Percentiles rank a stretch among this genome's conserved stretches.
Evolutionary conservation across 2,329 filamentous ascomycete genomes (phyloP).

Genomic region (Pleomassaria siparia): DNA sequence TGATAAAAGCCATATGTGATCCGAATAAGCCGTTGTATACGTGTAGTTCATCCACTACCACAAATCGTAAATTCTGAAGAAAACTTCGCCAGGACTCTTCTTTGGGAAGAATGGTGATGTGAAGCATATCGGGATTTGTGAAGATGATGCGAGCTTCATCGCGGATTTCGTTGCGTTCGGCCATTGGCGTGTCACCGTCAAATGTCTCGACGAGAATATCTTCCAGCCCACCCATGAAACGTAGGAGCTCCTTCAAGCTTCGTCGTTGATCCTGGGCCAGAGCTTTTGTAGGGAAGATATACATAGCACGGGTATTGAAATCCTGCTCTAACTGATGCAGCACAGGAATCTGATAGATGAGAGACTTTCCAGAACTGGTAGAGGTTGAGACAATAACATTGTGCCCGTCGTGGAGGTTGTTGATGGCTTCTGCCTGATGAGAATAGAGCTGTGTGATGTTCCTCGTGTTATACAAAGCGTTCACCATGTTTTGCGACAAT

Average conservation of each 20-base stretch:
- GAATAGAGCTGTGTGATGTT: constrained; percentile 84
- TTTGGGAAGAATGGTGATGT: constrained; percentile 88
- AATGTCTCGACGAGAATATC: constrained; percentile 85
- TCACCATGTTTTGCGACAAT: constrained; percentile 89
- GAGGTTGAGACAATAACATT: constrained; percentile 94
- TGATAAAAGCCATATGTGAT: constrained; percentile 90
- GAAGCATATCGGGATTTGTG: constrained; percentile 97
- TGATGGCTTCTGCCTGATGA: constrained; percentile 93
- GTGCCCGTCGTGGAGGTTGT: constrained; percentile 76
- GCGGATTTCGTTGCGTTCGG: constrained; percentile 73
- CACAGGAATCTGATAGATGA: constrained; percentile 97
- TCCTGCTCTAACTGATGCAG: constrained; percentile 83
- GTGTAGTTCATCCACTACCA: constrained; percentile 84
- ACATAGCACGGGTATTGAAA: constrained; percentile 79
- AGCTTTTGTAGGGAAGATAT: constrained; percentile 97
- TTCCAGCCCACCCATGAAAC: constrained; percentile 76
- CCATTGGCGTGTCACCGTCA: constrained; percentile 90
- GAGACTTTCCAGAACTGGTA: constrained; percentile 92
- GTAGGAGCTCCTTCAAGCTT: constrained; percentile 81
- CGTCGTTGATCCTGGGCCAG: constrained; percentile 91
- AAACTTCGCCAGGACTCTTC: constrained; percentile 88
- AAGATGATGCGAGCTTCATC: constrained; percentile 93
- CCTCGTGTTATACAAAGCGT: constrained; percentile 90
- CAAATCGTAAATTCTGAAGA: constrained; percentile 83
- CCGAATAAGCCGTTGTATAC: constrained; percentile 96